Evolutionary conservation across 176 grass and related monocot genomes (phyloP), one percentile per base, ranked within the genome.

Genomic region (Oryza officinalis): DNA sequence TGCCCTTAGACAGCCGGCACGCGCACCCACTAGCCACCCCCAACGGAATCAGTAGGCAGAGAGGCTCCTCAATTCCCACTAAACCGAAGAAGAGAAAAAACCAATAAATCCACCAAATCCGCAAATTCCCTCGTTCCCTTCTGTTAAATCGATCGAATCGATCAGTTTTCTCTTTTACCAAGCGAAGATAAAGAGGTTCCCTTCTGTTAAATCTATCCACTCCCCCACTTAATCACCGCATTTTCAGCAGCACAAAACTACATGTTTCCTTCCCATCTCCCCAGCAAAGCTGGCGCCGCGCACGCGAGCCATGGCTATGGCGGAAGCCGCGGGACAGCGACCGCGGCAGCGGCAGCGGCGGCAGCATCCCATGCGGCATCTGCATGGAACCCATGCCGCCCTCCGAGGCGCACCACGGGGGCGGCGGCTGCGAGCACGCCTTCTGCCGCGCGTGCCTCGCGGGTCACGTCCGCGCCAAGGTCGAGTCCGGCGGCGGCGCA

Each of bases 401-500:
- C n/a, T 2, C 78, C 0, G 64, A 74, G n/a, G 50, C 74, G 14
- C 83, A 86, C 83, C 65, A 69, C 71, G 85, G 59, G 10, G 83
- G 37, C 43, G 68, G 61, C 45, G 52, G 31, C 47, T 96, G 91
- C 78, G 67, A 54, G 41, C 94, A 96, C 84, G 81, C 72, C 13
- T 96, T 91, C 91, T 93, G 91, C 45, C n/a, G 46, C 10, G 63
- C 20, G 60, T 96, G 94, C 81, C 69, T 91, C 13, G 46, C 80
- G 18, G 67, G 78, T 59, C 90, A 96, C 81, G 64, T 96, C 77
- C 77, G 83, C 31, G 84, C 83, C 66, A 91, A 91, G 81, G 46
- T 96, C 57, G 85, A 85, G 77, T 37, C 72, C 65, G 89, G 83
- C 65, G 84, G 80, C 8, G 78, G 80, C n/a, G 81, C 71, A 5